Evolutionary conservation across 805 yeast species (phyloP).

Genomic region (Teunomyces kruisii): DNA sequence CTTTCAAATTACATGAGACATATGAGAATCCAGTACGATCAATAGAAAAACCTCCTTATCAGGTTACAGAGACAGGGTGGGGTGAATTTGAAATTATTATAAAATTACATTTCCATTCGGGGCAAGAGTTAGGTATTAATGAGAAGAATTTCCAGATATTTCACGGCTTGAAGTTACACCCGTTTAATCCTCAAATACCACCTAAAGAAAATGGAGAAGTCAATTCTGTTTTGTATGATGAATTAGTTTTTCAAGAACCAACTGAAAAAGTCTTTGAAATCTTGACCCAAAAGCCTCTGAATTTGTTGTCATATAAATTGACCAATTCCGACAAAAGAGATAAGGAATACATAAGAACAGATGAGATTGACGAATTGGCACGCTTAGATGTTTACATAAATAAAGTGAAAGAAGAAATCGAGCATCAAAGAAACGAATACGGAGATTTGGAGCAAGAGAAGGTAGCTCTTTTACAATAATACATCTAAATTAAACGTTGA

Average conservation of each 20-base stretch:
- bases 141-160: conserved; percentile 85
- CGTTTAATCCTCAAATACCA: conserved; percentile 56
- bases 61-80: conserved; percentile 98
- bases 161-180: conserved; percentile 90
- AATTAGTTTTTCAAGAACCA: conserved; percentile 92
- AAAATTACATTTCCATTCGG: conserved; percentile 82
- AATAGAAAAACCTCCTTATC: conserved; percentile 87
- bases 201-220: conserved; percentile 43
- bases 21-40: conserved; percentile 85
- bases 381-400: conserved; percentile 39
- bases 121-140: conserved; percentile 57
- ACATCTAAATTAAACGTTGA: not conserved
- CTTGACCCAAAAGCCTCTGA: conserved; percentile 69
- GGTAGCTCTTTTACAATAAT: conserved; percentile 35
- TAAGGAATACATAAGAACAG: conserved; percentile 40
- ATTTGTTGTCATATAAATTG: conserved; percentile 42
- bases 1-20: conserved; percentile 93
- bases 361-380: conserved; percentile 42
- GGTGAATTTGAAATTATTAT: conserved; percentile 96
- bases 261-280: conserved; percentile 83
- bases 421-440: conserved; percentile 38
- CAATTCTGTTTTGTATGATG: conserved; percentile 67
- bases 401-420: conserved; percentile 41
- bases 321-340: conserved; percentile 35
- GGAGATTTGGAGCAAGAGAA: conserved; percentile 43